Base-by-base conservation (phyloP, 331 rosid genomes). In the Spiraea crenata region DNA sequence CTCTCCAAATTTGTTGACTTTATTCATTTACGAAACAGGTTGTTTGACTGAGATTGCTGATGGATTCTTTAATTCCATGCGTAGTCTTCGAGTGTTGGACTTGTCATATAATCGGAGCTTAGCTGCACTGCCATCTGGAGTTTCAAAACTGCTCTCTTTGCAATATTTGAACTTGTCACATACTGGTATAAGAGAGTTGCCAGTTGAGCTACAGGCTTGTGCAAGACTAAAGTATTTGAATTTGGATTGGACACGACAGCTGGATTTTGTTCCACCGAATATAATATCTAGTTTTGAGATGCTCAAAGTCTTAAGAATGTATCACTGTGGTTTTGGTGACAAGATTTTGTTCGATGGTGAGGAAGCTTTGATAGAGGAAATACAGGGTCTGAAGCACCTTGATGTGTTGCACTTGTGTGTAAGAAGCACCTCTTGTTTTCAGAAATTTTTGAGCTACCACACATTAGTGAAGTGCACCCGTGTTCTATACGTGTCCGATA, bases 231-330 rank as follows among this genome's bases (percentile, higher is more conserved):
- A 51, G 51, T 64, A 55, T 16, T 57, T 84, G 0, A 57, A 75
- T 5, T 57, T 84, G 48, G 54, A 78, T 20, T 25, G 2, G 1
- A 25, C 31, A 2, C 31, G 31, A 0, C 1, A 25, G 2, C 31
- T 25, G 1, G 1, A 25, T 37, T 7, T 7, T 25, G 63, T 77
- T 45, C 71, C 74, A 37, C 16, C 35, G 20, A 69, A 51, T 49
- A 52, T 64, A 14, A 64, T 78, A 44, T 67, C 76, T 44, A 42
- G 62, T 47, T 72, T 81, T 25, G 20, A 41, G 17, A 7, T 4
- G 6, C 74, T 81, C 20, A 70, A 46, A 58, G 80, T 81, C 68
- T 74, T 81, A 7, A 76, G 75, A 14, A 41, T 45, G 47, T 25
- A 61, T 34, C 38, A 31, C 3, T 60, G 65, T 60, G 25, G 65